These are phyloP conservation scores for Penicillium samsonianum DNA, from an alignment of 495 filamentous ascomycete species.

Conservation along the genomic window DNA sequence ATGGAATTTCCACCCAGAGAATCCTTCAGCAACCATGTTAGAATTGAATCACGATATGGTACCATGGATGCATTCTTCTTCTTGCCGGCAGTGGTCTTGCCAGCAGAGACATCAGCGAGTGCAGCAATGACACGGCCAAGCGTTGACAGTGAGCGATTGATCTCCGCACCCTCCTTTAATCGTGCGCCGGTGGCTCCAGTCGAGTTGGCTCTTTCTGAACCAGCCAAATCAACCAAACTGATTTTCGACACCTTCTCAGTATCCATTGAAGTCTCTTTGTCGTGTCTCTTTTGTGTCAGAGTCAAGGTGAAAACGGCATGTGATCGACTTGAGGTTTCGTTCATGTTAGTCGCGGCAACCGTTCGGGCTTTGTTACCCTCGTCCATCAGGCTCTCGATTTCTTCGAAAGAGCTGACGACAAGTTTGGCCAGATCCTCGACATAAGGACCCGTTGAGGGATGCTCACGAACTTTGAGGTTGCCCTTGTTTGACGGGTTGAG, in stretches of 20 bases:
- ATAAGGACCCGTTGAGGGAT: constrained; percentile 95
- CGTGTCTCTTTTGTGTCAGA: constrained; percentile 89
- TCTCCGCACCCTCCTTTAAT: constrained; percentile 97
- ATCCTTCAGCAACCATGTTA: constrained; percentile 98
- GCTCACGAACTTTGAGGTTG: constrained; percentile 94
- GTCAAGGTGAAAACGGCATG: constrained; percentile 98
- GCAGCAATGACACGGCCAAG: constrained; percentile 98
- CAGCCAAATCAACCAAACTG: constrained; percentile 94
- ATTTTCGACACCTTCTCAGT: constrained; percentile 98
- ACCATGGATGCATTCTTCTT: constrained; percentile 84
- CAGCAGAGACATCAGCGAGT: constrained; percentile 83
- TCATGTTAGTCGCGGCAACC: constrained; percentile 99
- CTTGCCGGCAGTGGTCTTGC: constrained; percentile 65
- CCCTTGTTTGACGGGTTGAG: constrained; percentile 96
- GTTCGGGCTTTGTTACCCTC: constrained; percentile 98
- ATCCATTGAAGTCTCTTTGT: constrained; percentile 91
- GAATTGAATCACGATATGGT: constrained; percentile 93
- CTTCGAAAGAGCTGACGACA: constrained; percentile 92
- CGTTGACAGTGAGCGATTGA: constrained; percentile 95
- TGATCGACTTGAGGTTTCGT: constrained; percentile 96
- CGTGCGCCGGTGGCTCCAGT: constrained; percentile 95
- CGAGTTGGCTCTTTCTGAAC: constrained; percentile 93
- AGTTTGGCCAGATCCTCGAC: constrained; percentile 97
- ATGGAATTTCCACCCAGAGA: constrained; percentile 98
- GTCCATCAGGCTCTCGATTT: constrained; percentile 98